These are phyloP conservation scores for Nigrospora sphaerica DNA, from an alignment of 2,329 filamentous ascomycete species.

Conservation along the genomic window DNA sequence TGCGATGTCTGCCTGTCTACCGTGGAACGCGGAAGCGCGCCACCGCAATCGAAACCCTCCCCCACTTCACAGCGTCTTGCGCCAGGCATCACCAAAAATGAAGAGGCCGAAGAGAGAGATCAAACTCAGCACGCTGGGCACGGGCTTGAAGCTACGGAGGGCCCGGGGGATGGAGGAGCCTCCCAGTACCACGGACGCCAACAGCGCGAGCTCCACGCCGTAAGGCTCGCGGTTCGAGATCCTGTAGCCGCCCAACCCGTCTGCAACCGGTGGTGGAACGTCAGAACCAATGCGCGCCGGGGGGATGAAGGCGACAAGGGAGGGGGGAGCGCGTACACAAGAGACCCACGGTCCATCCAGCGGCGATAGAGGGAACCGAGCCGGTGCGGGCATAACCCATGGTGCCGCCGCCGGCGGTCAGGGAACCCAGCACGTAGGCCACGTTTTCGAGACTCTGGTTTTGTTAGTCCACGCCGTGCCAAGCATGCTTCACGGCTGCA, in stretches of 20 bases:
- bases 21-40: too few relatives aligned
- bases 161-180: slow-evolving; percentile 82
- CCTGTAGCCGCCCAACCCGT: slow-evolving; percentile 75
- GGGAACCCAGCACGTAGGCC: slow-evolving; percentile 69
- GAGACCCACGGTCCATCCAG: slow-evolving; percentile 74
- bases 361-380: slow-evolving; percentile 79
- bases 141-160: slow-evolving; percentile 74
- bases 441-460: slow-evolving; percentile 42
- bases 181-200: slow-evolving; percentile 79
- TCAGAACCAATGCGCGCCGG: not conserved
- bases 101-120: slow-evolving; percentile 72
- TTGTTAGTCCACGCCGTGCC: slow-evolving; percentile 9
- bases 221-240: slow-evolving; percentile 70
- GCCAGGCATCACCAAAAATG: slow-evolving; percentile 69
- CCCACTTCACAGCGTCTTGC: slow-evolving; percentile 18
- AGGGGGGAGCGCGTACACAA: slow-evolving; percentile 37
- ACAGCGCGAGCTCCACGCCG: slow-evolving; percentile 80
- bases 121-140: slow-evolving; percentile 73
- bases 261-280: slow-evolving; percentile 22
- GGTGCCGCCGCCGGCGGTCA: slow-evolving; percentile 82
- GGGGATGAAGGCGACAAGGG: not conserved
- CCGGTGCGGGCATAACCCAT: slow-evolving; percentile 80
- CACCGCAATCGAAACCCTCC: not conserved
- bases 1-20: too few relatives aligned
- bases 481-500: too few relatives aligned